These are phyloP conservation scores for Vitis hybrid DNA, from an alignment of 177 flowering plant species.

Conservation along the genomic window DNA sequence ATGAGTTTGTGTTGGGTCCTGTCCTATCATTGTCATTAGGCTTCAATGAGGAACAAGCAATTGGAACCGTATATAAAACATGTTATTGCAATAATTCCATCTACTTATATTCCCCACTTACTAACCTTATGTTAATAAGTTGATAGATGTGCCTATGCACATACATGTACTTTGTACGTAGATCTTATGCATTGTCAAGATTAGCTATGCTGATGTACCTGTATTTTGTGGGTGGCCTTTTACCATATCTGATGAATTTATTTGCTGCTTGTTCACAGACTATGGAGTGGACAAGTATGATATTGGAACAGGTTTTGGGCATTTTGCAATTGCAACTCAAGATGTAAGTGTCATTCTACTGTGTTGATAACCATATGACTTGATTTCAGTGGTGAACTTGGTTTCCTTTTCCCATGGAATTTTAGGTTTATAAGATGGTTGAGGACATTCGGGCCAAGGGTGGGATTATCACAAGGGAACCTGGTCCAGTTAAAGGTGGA, in stretches of 20 bases:
- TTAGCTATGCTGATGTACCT: neutral
- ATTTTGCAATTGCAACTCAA: slow-evolving; percentile 88
- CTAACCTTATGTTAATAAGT: too few relatives aligned
- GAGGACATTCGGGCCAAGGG: slow-evolving; percentile 77
- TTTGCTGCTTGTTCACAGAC: slow-evolving; percentile 44
- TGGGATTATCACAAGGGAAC: slow-evolving; percentile 84
- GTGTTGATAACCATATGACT: neutral
- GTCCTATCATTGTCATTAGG: too few relatives aligned
- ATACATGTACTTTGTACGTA: too few relatives aligned
- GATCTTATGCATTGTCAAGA: too few relatives aligned
- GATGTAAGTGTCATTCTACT: slow-evolving; percentile 56
- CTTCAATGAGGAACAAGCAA: too few relatives aligned
- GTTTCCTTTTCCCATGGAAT: slow-evolving; percentile 2
- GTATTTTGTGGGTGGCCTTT: neutral
- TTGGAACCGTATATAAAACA: too few relatives aligned
- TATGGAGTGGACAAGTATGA: slow-evolving; percentile 92
- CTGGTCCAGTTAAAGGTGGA: slow-evolving; percentile 98
- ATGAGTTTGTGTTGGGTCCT: too few relatives aligned
- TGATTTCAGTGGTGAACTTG: neutral
- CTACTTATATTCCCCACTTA: too few relatives aligned
- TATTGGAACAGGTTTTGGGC: slow-evolving; percentile 94
- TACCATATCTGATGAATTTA: neutral
- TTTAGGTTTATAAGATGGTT: slow-evolving; percentile 78
- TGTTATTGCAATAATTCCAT: too few relatives aligned
- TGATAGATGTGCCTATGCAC: too few relatives aligned